Conservation (phyloP, 257 asterid genomes). For the Echium plantagineum region DNA sequence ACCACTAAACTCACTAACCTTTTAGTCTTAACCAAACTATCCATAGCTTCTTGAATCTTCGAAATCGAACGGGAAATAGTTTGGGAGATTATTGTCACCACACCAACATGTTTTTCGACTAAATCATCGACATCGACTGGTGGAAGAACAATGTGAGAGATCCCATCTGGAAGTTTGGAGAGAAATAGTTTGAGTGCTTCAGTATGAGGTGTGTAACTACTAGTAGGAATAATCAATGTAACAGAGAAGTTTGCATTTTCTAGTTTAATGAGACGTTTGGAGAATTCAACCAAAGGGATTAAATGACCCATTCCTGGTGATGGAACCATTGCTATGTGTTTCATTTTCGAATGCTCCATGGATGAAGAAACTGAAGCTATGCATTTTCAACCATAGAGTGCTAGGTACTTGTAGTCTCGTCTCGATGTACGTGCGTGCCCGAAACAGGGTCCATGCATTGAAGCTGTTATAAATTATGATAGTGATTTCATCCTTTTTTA, state of each 20-base stretch:
- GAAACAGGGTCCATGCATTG: too few relatives aligned
- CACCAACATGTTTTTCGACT: not conserved
- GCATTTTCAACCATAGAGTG: too few relatives aligned
- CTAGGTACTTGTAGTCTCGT: too few relatives aligned
- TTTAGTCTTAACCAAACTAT: not conserved
- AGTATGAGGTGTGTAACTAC: conserved; percentile 41
- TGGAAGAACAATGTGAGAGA: conserved; percentile 12
- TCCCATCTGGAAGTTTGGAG: not conserved
- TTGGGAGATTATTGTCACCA: not conserved
- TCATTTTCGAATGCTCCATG: conserved; percentile 5
- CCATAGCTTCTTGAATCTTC: conserved; percentile 1
- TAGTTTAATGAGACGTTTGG: conserved; percentile 30
- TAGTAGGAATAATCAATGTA: conserved; percentile 47
- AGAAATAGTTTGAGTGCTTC: conserved; percentile 19
- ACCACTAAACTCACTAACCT: conserved; percentile 13
- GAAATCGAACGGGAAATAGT: conserved; percentile 10
- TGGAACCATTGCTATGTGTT: conserved; percentile 51
- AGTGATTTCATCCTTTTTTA: too few relatives aligned
- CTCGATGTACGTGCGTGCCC: too few relatives aligned
- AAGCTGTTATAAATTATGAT: too few relatives aligned
- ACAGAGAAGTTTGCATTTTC: conserved; percentile 35
- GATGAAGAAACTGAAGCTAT: not conserved
- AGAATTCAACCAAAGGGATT: conserved; percentile 53
- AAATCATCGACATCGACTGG: conserved; percentile 11
- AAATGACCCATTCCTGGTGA: conserved; percentile 87